Conservation (phyloP, 108 stramenopile species). For the Skeletonema costatum region DNA sequence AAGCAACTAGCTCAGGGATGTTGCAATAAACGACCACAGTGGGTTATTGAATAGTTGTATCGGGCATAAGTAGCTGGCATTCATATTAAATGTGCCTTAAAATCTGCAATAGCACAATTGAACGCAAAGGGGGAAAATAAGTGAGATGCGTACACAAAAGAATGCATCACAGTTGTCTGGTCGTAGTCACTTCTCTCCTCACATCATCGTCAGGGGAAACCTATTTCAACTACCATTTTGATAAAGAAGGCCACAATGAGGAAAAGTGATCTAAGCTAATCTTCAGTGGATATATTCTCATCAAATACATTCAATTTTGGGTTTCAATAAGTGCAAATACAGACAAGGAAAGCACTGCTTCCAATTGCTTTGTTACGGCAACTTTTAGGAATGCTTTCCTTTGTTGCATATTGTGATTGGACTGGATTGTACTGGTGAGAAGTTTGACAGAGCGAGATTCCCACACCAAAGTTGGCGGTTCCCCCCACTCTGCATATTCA, state of each 20-base stretch:
- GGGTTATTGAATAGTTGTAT: no score
- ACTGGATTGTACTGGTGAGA: constrained; percentile 11
- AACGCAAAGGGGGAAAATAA: no score
- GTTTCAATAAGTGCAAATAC: not conserved
- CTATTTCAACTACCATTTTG: constrained; percentile 56
- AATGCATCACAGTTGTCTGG: constrained; percentile 42
- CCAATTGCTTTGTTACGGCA: not conserved
- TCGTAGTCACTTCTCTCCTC: constrained; percentile 79
- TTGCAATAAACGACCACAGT: no score
- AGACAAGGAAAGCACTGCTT: not conserved
- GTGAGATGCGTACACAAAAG: not conserved
- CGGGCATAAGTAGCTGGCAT: no score
- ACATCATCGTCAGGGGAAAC: constrained; percentile 84
- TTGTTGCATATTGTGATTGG: not conserved
- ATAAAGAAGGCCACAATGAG: constrained; percentile 9
- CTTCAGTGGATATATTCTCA: constrained; percentile 4
- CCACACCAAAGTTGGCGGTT: no score
- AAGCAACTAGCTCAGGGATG: no score
- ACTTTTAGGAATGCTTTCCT: not conserved
- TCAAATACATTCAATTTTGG: constrained; percentile 14
- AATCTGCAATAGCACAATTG: no score
- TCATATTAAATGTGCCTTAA: no score
- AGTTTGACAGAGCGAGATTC: not conserved
- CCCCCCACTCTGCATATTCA: not conserved
- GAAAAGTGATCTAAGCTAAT: constrained; percentile 9